phyloP scores from a whole-genome alignment of 2,329 filamentous ascomycete genomes.

The Cercospora canescens region DNA sequence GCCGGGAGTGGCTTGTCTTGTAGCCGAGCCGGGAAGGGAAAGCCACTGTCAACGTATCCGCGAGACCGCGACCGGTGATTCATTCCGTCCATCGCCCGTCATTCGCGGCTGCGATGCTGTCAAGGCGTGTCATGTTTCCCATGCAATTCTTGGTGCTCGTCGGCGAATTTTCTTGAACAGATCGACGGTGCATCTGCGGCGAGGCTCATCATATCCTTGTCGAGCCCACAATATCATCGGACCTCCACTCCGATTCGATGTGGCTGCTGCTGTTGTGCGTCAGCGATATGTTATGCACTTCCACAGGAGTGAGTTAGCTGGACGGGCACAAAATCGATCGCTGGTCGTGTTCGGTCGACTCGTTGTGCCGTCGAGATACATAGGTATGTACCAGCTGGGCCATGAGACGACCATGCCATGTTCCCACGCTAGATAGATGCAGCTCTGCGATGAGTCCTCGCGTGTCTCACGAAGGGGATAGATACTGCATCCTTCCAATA shows the following conservation, averaged over 20 bases:
- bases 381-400: neutral
- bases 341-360: too few species aligned
- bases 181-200: neutral
- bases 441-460: neutral
- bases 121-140: neutral
- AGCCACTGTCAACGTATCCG: neutral
- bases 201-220: neutral
- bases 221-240: slow-evolving; percentile 1
- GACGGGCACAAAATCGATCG: neutral
- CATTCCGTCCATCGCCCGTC: neutral
- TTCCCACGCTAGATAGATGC: neutral
- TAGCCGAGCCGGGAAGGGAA: neutral
- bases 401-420: neutral
- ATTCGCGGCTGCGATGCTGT: neutral
- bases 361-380: too few species aligned
- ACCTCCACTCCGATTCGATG: slow-evolving; percentile 3
- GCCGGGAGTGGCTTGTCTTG: neutral
- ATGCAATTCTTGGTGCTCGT: neutral
- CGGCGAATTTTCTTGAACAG: neutral
- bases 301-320: neutral
- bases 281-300: slow-evolving; percentile 9
- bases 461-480: neutral
- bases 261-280: slow-evolving; percentile 6
- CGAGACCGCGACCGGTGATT: neutral
- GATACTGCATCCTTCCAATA: neutral